Evolutionary conservation across 2,329 filamentous ascomycete species (phyloP).

Genomic region (Penicillium italicum): DNA sequence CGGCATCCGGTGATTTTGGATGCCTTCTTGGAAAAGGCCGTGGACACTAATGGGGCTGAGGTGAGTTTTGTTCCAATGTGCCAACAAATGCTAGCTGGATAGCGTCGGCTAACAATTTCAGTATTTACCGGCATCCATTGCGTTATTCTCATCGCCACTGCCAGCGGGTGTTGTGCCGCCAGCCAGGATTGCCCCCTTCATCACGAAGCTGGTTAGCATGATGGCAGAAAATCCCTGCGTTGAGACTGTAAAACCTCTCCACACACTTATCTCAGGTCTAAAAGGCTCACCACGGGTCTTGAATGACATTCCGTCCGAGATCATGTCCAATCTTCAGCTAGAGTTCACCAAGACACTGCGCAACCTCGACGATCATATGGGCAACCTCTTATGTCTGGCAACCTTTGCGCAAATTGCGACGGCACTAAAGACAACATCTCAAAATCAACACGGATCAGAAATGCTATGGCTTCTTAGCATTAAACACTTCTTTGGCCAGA

Average conservation of each 20-base stretch:
- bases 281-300: conserved; percentile 27
- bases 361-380: conserved; percentile 40
- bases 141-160: conserved; percentile 36
- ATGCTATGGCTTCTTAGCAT: conserved; percentile 35
- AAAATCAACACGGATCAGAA: conserved; percentile 17
- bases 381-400: conserved; percentile 42
- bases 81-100: neutral
- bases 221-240: conserved; percentile 32
- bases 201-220: conserved; percentile 29
- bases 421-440: conserved; percentile 4
- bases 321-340: conserved; percentile 37
- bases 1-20: conserved; percentile 36
- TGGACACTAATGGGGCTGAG: conserved; percentile 27
- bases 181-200: conserved; percentile 32
- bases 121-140: conserved; percentile 32
- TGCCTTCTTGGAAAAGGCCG: conserved; percentile 31
- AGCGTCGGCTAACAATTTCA: conserved; percentile 12
- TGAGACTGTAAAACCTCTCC: conserved; percentile 34
- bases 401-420: conserved; percentile 37
- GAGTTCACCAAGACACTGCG: conserved; percentile 39
- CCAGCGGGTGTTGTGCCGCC: conserved; percentile 30
- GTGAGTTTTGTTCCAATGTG: conserved; percentile 20
- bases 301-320: conserved; percentile 30
- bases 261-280: conserved; percentile 33
- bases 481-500: conserved; percentile 39